phyloP scores from a whole-genome alignment of 2,329 filamentous ascomycete genomes.

The Aspergillus proliferans region DNA sequence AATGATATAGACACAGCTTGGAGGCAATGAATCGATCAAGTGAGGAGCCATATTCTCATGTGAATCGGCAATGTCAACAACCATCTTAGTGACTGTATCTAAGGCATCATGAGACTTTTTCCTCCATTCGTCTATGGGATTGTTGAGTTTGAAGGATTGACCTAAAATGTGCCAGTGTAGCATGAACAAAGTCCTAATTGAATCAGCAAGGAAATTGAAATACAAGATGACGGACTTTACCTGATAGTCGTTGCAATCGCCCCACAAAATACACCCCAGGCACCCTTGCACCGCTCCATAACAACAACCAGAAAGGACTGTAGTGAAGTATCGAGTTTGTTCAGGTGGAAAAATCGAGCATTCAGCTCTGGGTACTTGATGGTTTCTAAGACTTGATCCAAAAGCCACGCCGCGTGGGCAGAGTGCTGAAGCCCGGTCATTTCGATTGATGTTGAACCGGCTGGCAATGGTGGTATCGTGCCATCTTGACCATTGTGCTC shows the following conservation, averaged over 20 bases:
- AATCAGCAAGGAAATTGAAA: background rate
- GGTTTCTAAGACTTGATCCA: conserved; percentile 15
- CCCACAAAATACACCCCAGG: conserved; percentile 10
- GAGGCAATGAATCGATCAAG: background rate
- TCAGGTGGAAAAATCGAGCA: conserved; percentile 7
- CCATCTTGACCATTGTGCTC: background rate
- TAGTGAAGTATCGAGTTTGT: conserved; percentile 8
- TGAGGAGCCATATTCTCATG: background rate
- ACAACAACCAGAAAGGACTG: conserved; percentile 7
- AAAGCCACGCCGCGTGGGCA: conserved; percentile 18
- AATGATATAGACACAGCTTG: background rate
- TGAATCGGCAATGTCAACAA: conserved; percentile 12
- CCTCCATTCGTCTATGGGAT: conserved; percentile 3
- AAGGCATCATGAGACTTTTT: conserved; percentile 11
- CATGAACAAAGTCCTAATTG: conserved; percentile 10
- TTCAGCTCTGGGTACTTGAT: conserved; percentile 6
- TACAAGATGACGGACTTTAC: conserved; percentile 5
- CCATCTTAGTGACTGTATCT: conserved; percentile 17
- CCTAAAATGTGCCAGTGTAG: conserved; percentile 12
- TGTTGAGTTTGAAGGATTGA: conserved; percentile 4
- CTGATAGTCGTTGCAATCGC: conserved; percentile 12
- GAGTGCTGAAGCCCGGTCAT: conserved; percentile 14
- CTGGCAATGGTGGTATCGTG: background rate
- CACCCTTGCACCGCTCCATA: conserved; percentile 1
- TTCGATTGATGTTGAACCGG: background rate